phyloP scores from a whole-genome alignment of 2,329 filamentous ascomycete species.

The Sodiomyces alkalinus region DNA sequence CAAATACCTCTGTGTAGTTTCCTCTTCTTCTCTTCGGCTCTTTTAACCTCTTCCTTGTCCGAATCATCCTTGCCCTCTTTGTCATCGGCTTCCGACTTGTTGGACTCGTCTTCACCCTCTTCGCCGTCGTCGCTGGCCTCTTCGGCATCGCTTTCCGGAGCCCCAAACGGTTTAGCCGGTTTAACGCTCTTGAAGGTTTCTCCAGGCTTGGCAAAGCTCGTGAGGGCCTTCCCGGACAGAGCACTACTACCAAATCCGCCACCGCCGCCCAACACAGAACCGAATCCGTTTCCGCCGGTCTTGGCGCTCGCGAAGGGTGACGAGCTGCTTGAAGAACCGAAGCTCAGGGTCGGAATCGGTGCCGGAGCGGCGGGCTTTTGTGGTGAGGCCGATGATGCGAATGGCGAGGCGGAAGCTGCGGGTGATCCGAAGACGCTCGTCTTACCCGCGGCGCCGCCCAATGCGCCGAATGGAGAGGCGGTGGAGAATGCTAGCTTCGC shows the following conservation, averaged over 20 bases:
- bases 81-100: constrained; percentile 23
- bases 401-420: constrained; percentile 12
- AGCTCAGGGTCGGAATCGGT: constrained; percentile 30
- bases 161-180: constrained; percentile 60
- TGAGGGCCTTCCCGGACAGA: constrained; percentile 31
- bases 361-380: constrained; percentile 13
- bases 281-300: constrained; percentile 31
- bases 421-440: constrained; percentile 30
- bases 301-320: constrained; percentile 32
- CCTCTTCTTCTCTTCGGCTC: constrained; percentile 47
- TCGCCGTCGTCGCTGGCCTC: constrained; percentile 28
- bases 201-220: constrained; percentile 56
- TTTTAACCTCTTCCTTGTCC: constrained; percentile 36
- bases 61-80: constrained; percentile 35
- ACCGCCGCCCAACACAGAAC: constrained; percentile 20
- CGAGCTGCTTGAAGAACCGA: constrained; percentile 25
- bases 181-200: constrained; percentile 39
- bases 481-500: constrained; percentile 46
- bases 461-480: constrained; percentile 47
- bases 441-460: constrained; percentile 28
- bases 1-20: constrained; percentile 52
- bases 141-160: constrained; percentile 50
- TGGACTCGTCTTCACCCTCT: constrained; percentile 20
- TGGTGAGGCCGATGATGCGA: constrained; percentile 14
- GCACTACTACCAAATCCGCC: constrained; percentile 11